These are phyloP conservation scores for Dactylonectria estremocensis DNA, from an alignment of 2,329 filamentous ascomycete species.

Conservation along the genomic window DNA sequence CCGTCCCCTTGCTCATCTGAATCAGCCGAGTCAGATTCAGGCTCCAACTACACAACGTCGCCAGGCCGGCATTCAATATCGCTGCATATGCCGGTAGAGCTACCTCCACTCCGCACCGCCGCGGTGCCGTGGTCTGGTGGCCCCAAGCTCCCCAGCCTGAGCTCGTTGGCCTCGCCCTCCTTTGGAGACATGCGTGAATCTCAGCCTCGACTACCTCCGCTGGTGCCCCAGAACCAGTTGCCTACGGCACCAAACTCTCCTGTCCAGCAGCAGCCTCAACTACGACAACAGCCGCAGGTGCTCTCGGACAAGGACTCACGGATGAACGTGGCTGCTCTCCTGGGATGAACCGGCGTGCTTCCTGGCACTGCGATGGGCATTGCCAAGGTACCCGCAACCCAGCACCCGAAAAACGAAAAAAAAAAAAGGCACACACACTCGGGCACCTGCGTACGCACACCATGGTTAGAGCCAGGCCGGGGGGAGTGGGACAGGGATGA, in stretches of 20 bases:
- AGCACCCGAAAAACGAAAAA: background rate
- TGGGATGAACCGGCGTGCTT: constrained; percentile 27
- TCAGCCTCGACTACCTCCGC: constrained; percentile 35
- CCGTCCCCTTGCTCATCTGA: constrained; percentile 59
- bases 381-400: background rate
- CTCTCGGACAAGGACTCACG: constrained; percentile 38
- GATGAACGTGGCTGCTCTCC: constrained; percentile 46
- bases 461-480: background rate
- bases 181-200: constrained; percentile 29
- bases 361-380: background rate
- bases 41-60: constrained; percentile 74
- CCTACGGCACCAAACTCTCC: constrained; percentile 50
- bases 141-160: constrained; percentile 51
- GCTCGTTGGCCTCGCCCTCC: constrained; percentile 30
- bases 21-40: constrained; percentile 76
- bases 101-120: constrained; percentile 55
- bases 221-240: constrained; percentile 41
- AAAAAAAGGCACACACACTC: background rate
- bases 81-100: constrained; percentile 58
- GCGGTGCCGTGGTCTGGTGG: constrained; percentile 21
- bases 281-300: constrained; percentile 27
- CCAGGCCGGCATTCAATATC: constrained; percentile 58
- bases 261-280: constrained; percentile 37
- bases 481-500: constrained; percentile 6
- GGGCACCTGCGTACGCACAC: background rate